Conservation (phyloP, 2,329 filamentous ascomycete species). For the Colletotrichum spaethianum region DNA sequence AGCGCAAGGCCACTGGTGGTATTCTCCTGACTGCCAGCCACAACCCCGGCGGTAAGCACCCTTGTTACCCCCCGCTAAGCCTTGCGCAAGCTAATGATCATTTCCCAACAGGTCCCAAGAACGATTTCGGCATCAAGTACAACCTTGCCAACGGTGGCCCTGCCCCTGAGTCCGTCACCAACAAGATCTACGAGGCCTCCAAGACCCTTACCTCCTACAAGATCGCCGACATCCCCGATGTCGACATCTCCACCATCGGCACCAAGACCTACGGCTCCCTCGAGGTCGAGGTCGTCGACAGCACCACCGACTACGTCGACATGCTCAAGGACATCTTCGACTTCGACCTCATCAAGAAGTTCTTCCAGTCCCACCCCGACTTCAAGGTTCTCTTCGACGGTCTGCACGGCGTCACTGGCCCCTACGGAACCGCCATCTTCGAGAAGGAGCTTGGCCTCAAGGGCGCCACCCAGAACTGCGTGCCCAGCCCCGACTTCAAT, state of each 20-base stretch:
- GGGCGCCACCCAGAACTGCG: slow-evolving; percentile 87
- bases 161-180: slow-evolving; percentile 94
- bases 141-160: slow-evolving; percentile 97
- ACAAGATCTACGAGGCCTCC: slow-evolving; percentile 96
- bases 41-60: slow-evolving; percentile 89
- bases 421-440: slow-evolving; percentile 96
- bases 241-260: slow-evolving; percentile 88
- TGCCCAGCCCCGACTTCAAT: slow-evolving; percentile 93
- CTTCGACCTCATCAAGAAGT: slow-evolving; percentile 94
- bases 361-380: slow-evolving; percentile 87
- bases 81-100: slow-evolving; percentile 27
- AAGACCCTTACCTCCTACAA: slow-evolving; percentile 95
- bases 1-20: slow-evolving; percentile 94
- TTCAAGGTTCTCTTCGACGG: slow-evolving; percentile 99
- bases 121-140: slow-evolving; percentile 99
- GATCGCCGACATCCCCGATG: slow-evolving; percentile 86
- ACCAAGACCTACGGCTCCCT: slow-evolving; percentile 86
- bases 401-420: slow-evolving; percentile 93
- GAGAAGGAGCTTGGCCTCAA: slow-evolving; percentile 91
- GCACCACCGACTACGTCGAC: slow-evolving; percentile 89
- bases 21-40: slow-evolving; percentile 98
- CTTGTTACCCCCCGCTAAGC: neutral
- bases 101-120: slow-evolving; percentile 77
- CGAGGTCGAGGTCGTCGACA: slow-evolving; percentile 96
- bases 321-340: slow-evolving; percentile 99